Evolutionary conservation across 306 rosid species (phyloP), one percentile per base, ranked within the genome.

Genomic region (Pyrus pyrifolia): DNA sequence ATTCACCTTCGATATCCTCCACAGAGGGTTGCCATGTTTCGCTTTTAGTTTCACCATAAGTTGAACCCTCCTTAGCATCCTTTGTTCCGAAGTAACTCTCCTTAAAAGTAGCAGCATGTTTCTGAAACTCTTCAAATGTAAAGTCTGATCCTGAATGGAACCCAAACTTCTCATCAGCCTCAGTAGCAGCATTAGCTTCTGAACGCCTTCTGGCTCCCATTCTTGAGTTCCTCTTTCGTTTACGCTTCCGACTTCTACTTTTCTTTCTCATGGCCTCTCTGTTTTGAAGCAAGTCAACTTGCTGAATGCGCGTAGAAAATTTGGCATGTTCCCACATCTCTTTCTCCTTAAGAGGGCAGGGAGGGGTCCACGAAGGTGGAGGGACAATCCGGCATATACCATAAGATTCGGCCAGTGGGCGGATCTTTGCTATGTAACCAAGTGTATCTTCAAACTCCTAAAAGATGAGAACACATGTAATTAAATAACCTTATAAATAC

Each of bases 301-400:
- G 90, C 86, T 95, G 99, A 82, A 86, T 79, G 42, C 99, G 97
- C 10, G 99, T 91, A 23, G 99, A 81, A 86, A 95, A 95, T 62
- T 79, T 86, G 40, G 92, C 86, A 76, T 76, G 76, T 73, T 95
- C 97, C 97, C 99, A 95, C 52, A 79, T 11, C 35, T 72, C 64
- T 83, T 87, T 89, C 87, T 92, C 93, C 88, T 86, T 92, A n/a
- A 95, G 97, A 82, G 88, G 89, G 83, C 97, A 95, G 53, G 93
- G 96, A 70, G 99, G 97, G 64, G 46, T 77, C 99, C 99, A 95
- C 38, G 86, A 84, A 79, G 89, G 45, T 15, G 99, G 99, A 65
- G 99, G 99, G 78, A 95, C 97, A 82, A 95, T 91, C 87, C 97
- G 87, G 80, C 99, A 95, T 87, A 95, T 95, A 70, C 98, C 99